Base-by-base conservation (phyloP, 495 filamentous ascomycete genomes). In the Penicillium riverlandense region DNA sequence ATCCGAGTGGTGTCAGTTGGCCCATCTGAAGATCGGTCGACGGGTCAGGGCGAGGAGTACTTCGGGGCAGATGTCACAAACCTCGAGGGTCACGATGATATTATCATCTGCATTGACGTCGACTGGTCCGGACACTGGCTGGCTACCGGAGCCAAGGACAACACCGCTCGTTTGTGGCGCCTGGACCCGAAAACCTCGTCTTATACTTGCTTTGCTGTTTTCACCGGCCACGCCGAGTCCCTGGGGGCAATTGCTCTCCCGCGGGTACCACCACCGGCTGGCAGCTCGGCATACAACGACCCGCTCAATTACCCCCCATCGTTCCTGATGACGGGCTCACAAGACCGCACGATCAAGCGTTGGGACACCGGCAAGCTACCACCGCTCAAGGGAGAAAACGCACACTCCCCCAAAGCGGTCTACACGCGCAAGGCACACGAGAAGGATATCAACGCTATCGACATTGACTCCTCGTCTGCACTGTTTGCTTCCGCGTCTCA, bases 81-180 rank as follows among this genome's bases (percentile, higher is more conserved):
- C 41, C 73, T 98, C 6, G 86, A 84, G 51, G 92, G 90, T 28
- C 92, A 99, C 49, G 82, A 87, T 40, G 92, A 97, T 49, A 96
- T 97, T 35, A 85, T 97, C 42, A 95, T 99, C 65, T 92, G 88
- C 44, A 68, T 99, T 29, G 90, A 95, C 65, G 81, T 85, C 13
- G 92, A 97, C 63, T 95, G 88, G 87, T 96, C 92, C 6, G 92
- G 94, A 8, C 80, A 88, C 59, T 99, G 92, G 92, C 77, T 99
- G 40, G 94, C 86, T 28, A 95, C 90, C 28, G 92, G 90, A 34
- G 86, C 90, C 6, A 99, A 97, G 69, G 92, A 99, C 61, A 97
- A 97, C 54, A 87, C 86, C 2, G 91, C 90, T 13, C 83, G 87
- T 41, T 69, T 99, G 15, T 99, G 92, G 94, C 74, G 83, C 29